These are phyloP conservation scores for Leishmania tropica DNA, from an alignment of 208 protist species.

Conservation along the genomic window DNA sequence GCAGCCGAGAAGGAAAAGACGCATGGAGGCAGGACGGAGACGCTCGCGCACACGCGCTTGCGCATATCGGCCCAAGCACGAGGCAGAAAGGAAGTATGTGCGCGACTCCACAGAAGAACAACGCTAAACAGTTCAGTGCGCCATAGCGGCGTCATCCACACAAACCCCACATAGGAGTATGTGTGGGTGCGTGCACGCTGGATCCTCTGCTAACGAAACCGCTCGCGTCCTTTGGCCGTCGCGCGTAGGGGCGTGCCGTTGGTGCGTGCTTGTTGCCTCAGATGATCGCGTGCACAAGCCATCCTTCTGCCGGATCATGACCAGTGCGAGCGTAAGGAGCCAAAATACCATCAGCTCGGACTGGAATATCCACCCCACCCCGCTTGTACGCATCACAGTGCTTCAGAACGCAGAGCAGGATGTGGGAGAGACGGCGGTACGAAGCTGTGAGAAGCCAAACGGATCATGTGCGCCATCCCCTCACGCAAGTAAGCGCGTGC, in stretches of 20 bases:
- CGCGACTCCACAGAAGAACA: background rate
- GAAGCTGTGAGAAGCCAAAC: too few species aligned
- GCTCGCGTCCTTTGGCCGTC: background rate
- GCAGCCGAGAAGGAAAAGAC: background rate
- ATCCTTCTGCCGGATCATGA: background rate
- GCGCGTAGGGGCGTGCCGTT: background rate
- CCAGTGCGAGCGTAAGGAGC: background rate
- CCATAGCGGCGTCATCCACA: background rate
- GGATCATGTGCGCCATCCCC: too few species aligned
- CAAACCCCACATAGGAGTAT: background rate
- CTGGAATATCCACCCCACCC: too few species aligned
- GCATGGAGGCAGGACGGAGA: background rate
- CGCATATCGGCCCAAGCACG: background rate
- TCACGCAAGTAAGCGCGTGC: background rate
- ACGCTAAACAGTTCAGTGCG: background rate
- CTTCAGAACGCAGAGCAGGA: too few species aligned
- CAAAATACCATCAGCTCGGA: background rate
- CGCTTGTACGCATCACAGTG: too few species aligned
- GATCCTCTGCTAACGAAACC: background rate
- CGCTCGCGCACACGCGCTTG: background rate
- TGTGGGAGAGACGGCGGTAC: too few species aligned
- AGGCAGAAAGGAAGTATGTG: background rate
- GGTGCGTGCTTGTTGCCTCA: background rate
- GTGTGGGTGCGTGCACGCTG: background rate
- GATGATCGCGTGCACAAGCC: background rate